Percentiles rank a stretch among this genome's conserved stretches.
Evolutionary conservation across 2,329 filamentous ascomycete genomes (phyloP).

Genomic region (Ascochyta pisi): DNA sequence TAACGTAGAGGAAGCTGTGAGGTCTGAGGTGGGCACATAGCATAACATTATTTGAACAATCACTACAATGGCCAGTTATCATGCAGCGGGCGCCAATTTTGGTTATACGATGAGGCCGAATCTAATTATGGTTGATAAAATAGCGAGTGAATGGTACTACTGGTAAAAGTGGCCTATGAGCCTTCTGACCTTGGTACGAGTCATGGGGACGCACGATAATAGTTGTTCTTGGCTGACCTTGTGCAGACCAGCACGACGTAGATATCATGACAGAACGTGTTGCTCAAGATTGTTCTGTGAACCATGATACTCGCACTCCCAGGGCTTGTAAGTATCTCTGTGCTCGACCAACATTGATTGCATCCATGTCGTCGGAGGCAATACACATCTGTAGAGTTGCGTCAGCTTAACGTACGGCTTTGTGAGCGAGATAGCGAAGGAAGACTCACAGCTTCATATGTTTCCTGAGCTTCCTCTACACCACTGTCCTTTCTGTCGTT

Average conservation of each 20-base stretch:
- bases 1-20: too few species aligned
- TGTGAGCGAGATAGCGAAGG: not conserved
- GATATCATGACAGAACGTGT: not conserved
- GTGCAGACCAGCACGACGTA: not conserved
- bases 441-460: conserved; percentile 1
- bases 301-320: conserved; percentile 31
- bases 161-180: too few species aligned
- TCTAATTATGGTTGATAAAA: too few species aligned
- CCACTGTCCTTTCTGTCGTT: conserved; percentile 11
- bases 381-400: conserved; percentile 3
- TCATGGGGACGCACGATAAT: not conserved
- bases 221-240: not conserved
- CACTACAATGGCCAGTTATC: too few species aligned
- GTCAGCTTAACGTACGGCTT: conserved; percentile 2
- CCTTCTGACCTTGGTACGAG: too few species aligned
- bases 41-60: too few species aligned
- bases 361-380: conserved; percentile 2
- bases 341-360: conserved; percentile 11
- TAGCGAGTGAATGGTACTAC: too few species aligned
- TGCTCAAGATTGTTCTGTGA: conserved; percentile 19
- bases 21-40: too few species aligned
- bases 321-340: conserved; percentile 20
- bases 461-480: not conserved
- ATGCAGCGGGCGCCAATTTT: too few species aligned
- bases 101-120: too few species aligned